A percentile compares a stretch with the other conserved stretches of the same genome.
phyloP scores from a whole-genome alignment of 2,329 filamentous ascomycete species.

The Apiospora sp. region DNA sequence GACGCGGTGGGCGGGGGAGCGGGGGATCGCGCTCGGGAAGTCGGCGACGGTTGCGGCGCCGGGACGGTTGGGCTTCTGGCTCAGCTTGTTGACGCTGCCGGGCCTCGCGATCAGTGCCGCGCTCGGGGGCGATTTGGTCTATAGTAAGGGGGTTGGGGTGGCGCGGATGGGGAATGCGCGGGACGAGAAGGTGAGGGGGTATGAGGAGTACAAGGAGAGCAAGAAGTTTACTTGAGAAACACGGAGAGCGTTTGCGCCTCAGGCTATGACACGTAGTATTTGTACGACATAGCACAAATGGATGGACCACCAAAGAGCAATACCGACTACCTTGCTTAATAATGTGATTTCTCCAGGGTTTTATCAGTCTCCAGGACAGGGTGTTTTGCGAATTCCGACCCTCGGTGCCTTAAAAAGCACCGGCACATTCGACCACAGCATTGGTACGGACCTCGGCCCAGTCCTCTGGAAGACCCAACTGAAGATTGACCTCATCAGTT shows the following conservation, averaged over 20 bases:
- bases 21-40: background rate
- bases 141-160: constrained; percentile 18
- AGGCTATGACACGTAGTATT: too few species aligned
- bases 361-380: too few species aligned
- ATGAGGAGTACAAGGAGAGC: constrained; percentile 10
- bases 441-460: too few species aligned
- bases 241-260: too few species aligned
- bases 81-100: constrained; percentile 20
- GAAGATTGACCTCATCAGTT: too few species aligned
- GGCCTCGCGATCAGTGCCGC: constrained; percentile 18
- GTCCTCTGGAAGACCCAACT: too few species aligned
- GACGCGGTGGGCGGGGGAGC: background rate
- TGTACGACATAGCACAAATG: too few species aligned
- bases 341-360: too few species aligned
- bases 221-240: background rate
- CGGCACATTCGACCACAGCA: background rate
- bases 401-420: background rate
- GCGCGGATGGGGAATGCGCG: constrained; percentile 16
- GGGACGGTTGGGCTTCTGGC: background rate
- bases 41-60: background rate
- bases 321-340: too few species aligned
- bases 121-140: constrained; percentile 8
- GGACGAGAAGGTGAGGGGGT: constrained; percentile 21
- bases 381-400: background rate
- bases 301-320: background rate